Evolutionary conservation across 306 rosid species (phyloP), one percentile per base, ranked within the genome.

Genomic region (Cucurbita moschata): DNA sequence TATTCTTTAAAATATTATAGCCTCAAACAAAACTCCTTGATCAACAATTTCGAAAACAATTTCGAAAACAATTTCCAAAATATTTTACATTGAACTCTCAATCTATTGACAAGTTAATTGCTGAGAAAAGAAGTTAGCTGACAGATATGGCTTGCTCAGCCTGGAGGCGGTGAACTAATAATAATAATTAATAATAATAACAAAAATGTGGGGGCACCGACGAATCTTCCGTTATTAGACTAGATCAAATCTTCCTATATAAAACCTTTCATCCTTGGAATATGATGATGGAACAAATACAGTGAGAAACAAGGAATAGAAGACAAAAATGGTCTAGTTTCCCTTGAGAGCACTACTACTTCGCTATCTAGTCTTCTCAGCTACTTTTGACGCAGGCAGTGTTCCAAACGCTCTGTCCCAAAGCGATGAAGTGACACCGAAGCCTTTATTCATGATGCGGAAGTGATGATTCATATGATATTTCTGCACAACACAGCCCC

Each of bases 401-500:
- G 98, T 90, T 76, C 97, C 97, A 76, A 94, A 90, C 77, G 84
- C 81, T 82, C 51, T 82, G 83, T 94, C 98, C 98, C 98, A 94
- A 7, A 94, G 60, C 13, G 92, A 79, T 61, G 98, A 90, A 79
- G 98, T 94, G 76, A 94, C 89, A 39, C 97, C 98, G 72, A 85
- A 94, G 71, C 98, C 97, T 76, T 86, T 90, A 70, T 83, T 76
- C 83, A 87, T 92, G 82, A 90, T 76, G 76, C 97, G 85, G 83
- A 87, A 94, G 84, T 94, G 98, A 84, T 94, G 98, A 73, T 87
- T 94, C 86, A 94, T 59, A 82, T 94, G 98, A 82, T 89, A 94
- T 79, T 78, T 90, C 98, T 94, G 90, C 86, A 64, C 51, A 67
- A 55, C 35, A 30, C 35, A 30, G 0, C 40, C 71, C 71, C 60